These are phyloP conservation scores for Leishmania mexicana DNA, from an alignment of 208 protist species.

Conservation along the genomic window DNA sequence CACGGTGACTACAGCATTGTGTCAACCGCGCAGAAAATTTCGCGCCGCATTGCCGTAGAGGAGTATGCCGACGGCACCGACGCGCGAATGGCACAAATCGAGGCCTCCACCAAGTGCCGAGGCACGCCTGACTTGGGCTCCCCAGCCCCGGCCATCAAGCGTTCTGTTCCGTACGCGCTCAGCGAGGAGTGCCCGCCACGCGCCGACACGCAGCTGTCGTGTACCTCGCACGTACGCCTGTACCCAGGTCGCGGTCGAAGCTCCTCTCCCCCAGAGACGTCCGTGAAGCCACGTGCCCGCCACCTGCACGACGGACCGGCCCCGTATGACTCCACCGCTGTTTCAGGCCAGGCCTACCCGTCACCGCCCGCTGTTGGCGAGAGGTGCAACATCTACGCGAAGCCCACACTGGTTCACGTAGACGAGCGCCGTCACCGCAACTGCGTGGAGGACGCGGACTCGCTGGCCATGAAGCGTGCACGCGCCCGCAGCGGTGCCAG, in stretches of 20 bases:
- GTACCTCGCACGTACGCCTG: constrained; percentile 31
- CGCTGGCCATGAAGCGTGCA: constrained; percentile 50
- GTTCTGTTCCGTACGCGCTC: constrained; percentile 60
- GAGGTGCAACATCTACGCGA: constrained; percentile 31
- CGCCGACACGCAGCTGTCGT: constrained; percentile 34
- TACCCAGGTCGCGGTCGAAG: constrained; percentile 41
- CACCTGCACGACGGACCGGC: constrained; percentile 32
- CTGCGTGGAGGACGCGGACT: constrained; percentile 45
- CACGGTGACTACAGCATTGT: constrained; percentile 56
- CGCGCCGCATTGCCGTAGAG: constrained; percentile 41
- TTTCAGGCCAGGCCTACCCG: constrained; percentile 59
- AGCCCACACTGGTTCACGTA: constrained; percentile 39
- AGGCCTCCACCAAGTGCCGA: constrained; percentile 31
- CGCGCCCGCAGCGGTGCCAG: constrained; percentile 36
- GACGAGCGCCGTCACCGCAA: constrained; percentile 20
- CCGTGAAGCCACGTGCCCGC: constrained; percentile 27
- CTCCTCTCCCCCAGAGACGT: constrained; percentile 22
- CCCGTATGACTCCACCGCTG: constrained; percentile 46
- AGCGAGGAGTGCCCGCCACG: constrained; percentile 39
- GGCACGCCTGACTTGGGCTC: constrained; percentile 37
- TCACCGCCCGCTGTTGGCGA: constrained; percentile 68
- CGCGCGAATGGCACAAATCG: constrained; percentile 39
- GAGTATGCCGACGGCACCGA: constrained; percentile 49
- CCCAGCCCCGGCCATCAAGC: constrained; percentile 33
- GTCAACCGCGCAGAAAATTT: constrained; percentile 47